phyloP scores from a whole-genome alignment of 2,329 filamentous ascomycete genomes.

The Venturia nashicola region DNA sequence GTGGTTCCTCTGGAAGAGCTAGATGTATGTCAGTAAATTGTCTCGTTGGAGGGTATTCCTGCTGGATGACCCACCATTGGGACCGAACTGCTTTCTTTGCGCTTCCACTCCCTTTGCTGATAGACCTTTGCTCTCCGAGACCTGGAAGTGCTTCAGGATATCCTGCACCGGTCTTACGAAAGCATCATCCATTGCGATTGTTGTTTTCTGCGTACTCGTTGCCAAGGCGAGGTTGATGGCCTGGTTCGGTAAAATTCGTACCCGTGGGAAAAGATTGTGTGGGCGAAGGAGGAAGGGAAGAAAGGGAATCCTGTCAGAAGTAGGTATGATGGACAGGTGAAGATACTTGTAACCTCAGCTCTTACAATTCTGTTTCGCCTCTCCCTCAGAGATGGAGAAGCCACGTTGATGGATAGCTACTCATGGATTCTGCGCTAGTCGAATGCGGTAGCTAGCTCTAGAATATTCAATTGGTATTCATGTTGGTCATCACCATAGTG shows the following conservation, averaged over 20 bases:
- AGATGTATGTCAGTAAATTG: conserved; percentile 7
- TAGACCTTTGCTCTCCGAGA: conserved; percentile 38
- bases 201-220: background rate
- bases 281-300: background rate
- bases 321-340: background rate
- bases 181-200: conserved; percentile 37
- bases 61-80: conserved; percentile 34
- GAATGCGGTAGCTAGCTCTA: background rate
- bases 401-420: background rate
- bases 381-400: background rate
- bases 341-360: background rate
- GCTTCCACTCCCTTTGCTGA: conserved; percentile 35
- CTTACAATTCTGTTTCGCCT: background rate
- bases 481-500: background rate
- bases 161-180: conserved; percentile 37
- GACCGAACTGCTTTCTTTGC: conserved; percentile 37
- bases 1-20: conserved; percentile 79
- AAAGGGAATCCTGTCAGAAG: background rate
- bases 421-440: too few relatives aligned
- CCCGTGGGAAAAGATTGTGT: background rate
- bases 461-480: too few relatives aligned
- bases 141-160: conserved; percentile 39
- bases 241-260: background rate
- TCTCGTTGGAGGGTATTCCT: conserved; percentile 11
- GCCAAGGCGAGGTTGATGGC: background rate